Base-by-base conservation (phyloP, 495 filamentous ascomycete genomes). In the Rostrohypoxylon terebratum region DNA sequence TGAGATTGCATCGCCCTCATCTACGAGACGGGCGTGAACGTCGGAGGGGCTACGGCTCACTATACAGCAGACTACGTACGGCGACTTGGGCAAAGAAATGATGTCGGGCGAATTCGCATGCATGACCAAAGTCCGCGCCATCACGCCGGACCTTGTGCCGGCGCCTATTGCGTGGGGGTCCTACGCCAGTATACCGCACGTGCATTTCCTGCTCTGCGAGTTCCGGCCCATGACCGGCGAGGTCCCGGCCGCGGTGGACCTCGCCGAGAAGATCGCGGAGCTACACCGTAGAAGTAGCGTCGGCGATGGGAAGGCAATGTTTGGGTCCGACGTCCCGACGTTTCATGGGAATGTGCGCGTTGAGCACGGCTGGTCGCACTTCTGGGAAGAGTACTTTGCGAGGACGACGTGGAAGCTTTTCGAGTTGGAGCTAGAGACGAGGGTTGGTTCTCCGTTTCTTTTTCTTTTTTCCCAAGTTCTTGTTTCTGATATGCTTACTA, bases 321-420 rank as follows among this genome's bases (percentile, higher is more conserved):
- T 70, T 7, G 71, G 71, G 8, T 70, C 59, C 1, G 50, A 69
- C 23, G 21, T 63, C 13, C 58, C 66, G 14, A 74, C 71, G 2
- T 74, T 69, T 44, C 66, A 70, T 21, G 71, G 71, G 4, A 74
- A 70, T 21, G 66, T 70, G 16, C 71, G 58, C 14, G 66, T 69
- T 3, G 51, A 67, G 2, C 66, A 69, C 20, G 62, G 58, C 34
- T 74, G 66, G 66, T 63, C 50, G 1, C 40, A 44, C 14, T 59
- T 51, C 1, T 74, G 71, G 71, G 71, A 74, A 44, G 58, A 48
- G 21, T 73, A 69, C 34, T 73, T 73, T 38, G 33, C 71, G 13
- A 57, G 55, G 28, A 63, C 71, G 21, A 73, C 66, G 21, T 36
- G 50, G 66, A 40, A n/a, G 40, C 34, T 73, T n/a, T 63, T 73